Evolutionary conservation across 2,329 filamentous ascomycete species (phyloP).

Genomic region (Penicillium brevicompactum): DNA sequence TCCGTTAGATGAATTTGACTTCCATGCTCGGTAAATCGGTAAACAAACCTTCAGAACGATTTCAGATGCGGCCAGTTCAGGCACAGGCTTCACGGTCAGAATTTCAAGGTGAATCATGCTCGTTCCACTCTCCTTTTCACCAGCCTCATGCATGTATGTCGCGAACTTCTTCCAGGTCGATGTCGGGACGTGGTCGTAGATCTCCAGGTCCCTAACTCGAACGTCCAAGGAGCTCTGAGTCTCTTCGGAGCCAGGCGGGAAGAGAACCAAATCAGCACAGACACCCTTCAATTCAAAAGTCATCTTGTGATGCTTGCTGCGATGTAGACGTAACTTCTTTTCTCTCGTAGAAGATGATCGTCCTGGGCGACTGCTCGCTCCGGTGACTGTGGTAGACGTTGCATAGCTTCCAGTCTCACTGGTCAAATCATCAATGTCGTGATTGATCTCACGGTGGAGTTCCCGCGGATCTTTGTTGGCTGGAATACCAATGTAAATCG

Average conservation of each 20-base stretch:
- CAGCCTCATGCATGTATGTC: constrained; percentile 85
- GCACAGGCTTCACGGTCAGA: constrained; percentile 82
- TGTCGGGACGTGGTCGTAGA: constrained; percentile 91
- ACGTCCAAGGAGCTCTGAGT: constrained; percentile 87
- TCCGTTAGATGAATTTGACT: constrained; percentile 12
- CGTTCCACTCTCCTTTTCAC: constrained; percentile 80
- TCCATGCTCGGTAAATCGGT: constrained; percentile 6
- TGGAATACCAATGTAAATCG: constrained; percentile 94
- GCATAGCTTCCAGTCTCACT: constrained; percentile 91
- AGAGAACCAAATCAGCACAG: constrained; percentile 77
- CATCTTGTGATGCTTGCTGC: constrained; percentile 92
- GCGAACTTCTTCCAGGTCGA: constrained; percentile 99
- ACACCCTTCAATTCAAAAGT: constrained; percentile 89
- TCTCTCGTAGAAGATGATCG: constrained; percentile 41
- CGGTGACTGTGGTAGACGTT: constrained; percentile 63
- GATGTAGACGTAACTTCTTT: constrained; percentile 71
- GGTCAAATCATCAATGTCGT: constrained; percentile 78
- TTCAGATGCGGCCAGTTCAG: constrained; percentile 83
- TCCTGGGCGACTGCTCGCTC: constrained; percentile 39
- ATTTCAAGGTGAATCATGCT: constrained; percentile 91
- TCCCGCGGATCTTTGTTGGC: constrained; percentile 82
- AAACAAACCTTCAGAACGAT: constrained; percentile 70
- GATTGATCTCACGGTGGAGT: constrained; percentile 80
- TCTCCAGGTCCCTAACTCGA: constrained; percentile 77
- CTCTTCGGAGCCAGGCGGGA: constrained; percentile 74